Conservation (phyloP, 371 early-diverging fungal species). For the Mortierella sp. region DNA sequence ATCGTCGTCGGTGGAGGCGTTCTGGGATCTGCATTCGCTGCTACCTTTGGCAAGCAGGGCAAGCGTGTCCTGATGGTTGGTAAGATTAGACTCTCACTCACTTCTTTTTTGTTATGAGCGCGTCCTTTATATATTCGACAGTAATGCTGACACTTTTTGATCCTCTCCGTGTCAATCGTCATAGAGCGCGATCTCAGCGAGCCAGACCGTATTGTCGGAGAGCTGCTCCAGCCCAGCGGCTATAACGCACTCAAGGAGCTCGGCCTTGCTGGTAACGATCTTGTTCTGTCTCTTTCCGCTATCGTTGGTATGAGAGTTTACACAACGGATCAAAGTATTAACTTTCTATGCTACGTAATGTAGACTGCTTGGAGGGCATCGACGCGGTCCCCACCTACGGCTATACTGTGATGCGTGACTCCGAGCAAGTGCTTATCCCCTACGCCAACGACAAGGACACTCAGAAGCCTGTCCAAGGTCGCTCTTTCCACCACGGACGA, state of each 20-base stretch:
- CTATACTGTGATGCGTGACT: slow-evolving; percentile 82
- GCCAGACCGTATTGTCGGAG: slow-evolving; percentile 97
- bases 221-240: slow-evolving; percentile 95
- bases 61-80: slow-evolving; percentile 80
- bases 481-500: slow-evolving; percentile 94
- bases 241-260: slow-evolving; percentile 81
- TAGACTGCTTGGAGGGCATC: slow-evolving; percentile 85
- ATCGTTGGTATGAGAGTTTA: not conserved
- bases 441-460: slow-evolving; percentile 65
- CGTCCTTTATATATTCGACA: not conserved
- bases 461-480: slow-evolving; percentile 68
- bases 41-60: slow-evolving; percentile 79
- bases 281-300: not conserved
- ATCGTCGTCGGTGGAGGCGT: slow-evolving; percentile 94
- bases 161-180: not conserved
- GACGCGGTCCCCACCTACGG: slow-evolving; percentile 90
- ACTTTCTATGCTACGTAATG: not conserved
- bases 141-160: not conserved
- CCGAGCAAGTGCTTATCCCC: slow-evolving; percentile 70
- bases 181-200: slow-evolving; percentile 89
- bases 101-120: slow-evolving; percentile 23
- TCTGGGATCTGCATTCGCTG: slow-evolving; percentile 87
- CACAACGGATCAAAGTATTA: not conserved
- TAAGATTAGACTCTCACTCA: slow-evolving; percentile 38
- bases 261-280: slow-evolving; percentile 70